phyloP scores from a whole-genome alignment of 2,329 filamentous ascomycete genomes.

The Colletotrichum lentis region DNA sequence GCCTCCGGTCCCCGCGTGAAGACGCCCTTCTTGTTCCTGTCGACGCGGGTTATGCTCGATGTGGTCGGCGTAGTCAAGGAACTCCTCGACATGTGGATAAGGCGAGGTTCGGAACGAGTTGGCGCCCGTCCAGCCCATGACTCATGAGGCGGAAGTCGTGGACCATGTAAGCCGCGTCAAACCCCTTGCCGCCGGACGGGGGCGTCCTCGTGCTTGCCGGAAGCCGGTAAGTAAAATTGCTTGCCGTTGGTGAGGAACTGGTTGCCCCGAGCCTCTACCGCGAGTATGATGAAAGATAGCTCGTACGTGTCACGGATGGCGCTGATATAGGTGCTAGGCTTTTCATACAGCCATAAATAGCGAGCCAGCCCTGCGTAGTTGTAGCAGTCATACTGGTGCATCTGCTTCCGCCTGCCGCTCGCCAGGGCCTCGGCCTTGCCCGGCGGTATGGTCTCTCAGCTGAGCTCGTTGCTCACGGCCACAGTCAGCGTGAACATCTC shows the following conservation, averaged over 20 bases:
- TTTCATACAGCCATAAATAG: constrained; percentile 43
- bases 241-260: constrained; percentile 44
- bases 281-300: constrained; percentile 40
- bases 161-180: constrained; percentile 45
- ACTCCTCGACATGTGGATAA: constrained; percentile 46
- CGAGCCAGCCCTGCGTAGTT: constrained; percentile 45
- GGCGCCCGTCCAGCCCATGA: constrained; percentile 44
- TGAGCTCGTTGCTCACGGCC: constrained; percentile 45
- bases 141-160: constrained; percentile 46
- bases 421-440: constrained; percentile 30
- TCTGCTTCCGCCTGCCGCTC: constrained; percentile 40
- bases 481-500: constrained; percentile 44
- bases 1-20: constrained; percentile 41
- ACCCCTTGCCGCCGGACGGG: constrained; percentile 44
- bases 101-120: constrained; percentile 47
- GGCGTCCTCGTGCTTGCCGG: constrained; percentile 44
- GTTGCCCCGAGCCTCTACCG: constrained; percentile 39
- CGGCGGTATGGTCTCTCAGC: constrained; percentile 44
- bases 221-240: constrained; percentile 46
- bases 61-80: constrained; percentile 43
- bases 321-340: constrained; percentile 39
- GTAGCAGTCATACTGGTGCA: constrained; percentile 46
- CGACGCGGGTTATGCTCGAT: constrained; percentile 37
- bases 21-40: constrained; percentile 43
- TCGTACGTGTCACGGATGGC: constrained; percentile 44